Base-by-base conservation (phyloP, 2,329 filamentous ascomycete genomes). In the Epichloe coenophiala region DNA sequence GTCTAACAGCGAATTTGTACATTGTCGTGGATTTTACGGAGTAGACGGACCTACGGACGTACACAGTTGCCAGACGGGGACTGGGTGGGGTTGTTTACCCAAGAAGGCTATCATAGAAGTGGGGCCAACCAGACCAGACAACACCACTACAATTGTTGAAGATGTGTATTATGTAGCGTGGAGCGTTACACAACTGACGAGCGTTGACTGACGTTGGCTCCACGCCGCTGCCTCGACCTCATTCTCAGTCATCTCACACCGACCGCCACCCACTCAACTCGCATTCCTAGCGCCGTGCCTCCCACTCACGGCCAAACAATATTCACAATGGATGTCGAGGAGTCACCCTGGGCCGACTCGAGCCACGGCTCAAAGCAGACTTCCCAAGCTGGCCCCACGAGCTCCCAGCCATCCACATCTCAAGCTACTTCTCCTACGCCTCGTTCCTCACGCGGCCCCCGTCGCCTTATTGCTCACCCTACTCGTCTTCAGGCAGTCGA, bases 401-500 rank as follows among this genome's bases (percentile, higher is more conserved):
- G 57, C 43, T 57, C 63, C 50, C 61, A 64, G 57, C 57, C 57
- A 36, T 51, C 61, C 52, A 21, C 41, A 23, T 39, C 52, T 13
- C 52, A 53, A 47, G 37, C 43, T 46, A 13, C 49, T 23, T 57
- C 62, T 27, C 50, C 67, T 33, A 55, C 65, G 19, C 60, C 66
- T 55, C 71, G 73, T 35, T 65, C 71, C 11, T 71, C 71, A 27
- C 71, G 74, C 55, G 63, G 68, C n/a, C 74, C 74, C 38, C 80
- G 81, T 56, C 78, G 81, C 55, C 72, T 88, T 61, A 82, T 83
- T 58, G 83, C 83, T 53, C 85, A 90, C 63, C 80, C 84, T 33
- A 89, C 86, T 45, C 83, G 81, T 49, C 83, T 91, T 54, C 82
- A 91, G 68, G 84, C 83, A 54, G 83, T 88, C 58, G 79, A 83